These are phyloP conservation scores for Herpotrichia juniperi DNA, from an alignment of 2,329 filamentous ascomycete species.

Conservation along the genomic window DNA sequence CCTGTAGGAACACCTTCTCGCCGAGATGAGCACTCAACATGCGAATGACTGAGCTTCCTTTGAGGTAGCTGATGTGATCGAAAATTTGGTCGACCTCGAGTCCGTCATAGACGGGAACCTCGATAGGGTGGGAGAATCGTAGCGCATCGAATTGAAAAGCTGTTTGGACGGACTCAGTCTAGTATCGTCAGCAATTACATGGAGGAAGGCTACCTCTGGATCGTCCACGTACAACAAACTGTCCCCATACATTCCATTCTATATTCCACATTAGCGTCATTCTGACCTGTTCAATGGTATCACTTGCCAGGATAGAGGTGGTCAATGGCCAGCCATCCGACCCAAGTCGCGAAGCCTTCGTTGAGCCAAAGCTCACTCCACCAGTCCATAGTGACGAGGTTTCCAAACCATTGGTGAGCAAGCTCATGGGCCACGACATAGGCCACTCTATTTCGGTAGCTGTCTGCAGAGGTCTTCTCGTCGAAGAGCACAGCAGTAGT, in stretches of 20 bases:
- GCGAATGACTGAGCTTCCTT: constrained; percentile 93
- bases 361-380: constrained; percentile 91
- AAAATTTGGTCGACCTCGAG: constrained; percentile 98
- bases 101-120: constrained; percentile 91
- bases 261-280: constrained; percentile 13
- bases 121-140: constrained; percentile 91
- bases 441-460: constrained; percentile 91
- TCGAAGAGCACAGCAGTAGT: constrained; percentile 97
- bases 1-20: constrained; percentile 84
- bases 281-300: not conserved
- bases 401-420: constrained; percentile 95
- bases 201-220: constrained; percentile 57
- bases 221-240: constrained; percentile 77
- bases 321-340: constrained; percentile 91
- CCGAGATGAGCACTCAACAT: constrained; percentile 94
- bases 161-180: constrained; percentile 89
- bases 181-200: constrained; percentile 44
- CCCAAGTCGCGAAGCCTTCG: constrained; percentile 97
- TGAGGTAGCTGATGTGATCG: constrained; percentile 93
- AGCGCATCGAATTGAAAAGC: constrained; percentile 90
- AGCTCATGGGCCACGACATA: constrained; percentile 99
- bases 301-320: constrained; percentile 77
- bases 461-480: constrained; percentile 85
- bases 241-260: constrained; percentile 97
- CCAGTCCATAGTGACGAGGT: constrained; percentile 96